These are phyloP conservation scores for Rhodotorula kratochvilovae DNA, from an alignment of 768 basidiomycete genomes.

Conservation along the genomic window DNA sequence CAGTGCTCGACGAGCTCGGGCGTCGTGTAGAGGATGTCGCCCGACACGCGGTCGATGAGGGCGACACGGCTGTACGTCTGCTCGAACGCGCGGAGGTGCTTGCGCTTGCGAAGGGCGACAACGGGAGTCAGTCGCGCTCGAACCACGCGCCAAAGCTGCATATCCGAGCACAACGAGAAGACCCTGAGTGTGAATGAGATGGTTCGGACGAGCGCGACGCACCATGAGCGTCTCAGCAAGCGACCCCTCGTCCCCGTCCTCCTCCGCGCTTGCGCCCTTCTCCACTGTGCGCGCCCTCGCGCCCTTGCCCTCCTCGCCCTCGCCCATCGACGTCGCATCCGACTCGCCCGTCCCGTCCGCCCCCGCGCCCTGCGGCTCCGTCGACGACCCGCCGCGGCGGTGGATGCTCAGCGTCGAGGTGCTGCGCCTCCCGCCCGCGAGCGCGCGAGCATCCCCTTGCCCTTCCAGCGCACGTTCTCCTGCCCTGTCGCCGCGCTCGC, in stretches of 20 bases:
- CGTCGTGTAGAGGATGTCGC: conserved; percentile 10
- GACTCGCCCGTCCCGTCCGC: neutral
- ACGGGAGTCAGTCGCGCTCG: too few species aligned
- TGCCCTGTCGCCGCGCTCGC: neutral
- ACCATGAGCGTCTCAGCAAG: neutral
- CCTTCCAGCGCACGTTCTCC: neutral
- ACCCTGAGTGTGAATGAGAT: too few species aligned
- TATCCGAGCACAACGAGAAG: too few species aligned
- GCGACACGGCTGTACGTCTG: conserved; percentile 12
- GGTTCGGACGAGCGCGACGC: too few species aligned
- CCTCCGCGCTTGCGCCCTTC: neutral
- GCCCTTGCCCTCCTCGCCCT: neutral
- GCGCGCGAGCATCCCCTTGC: neutral
- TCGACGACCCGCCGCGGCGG: neutral
- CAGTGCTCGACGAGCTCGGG: conserved; percentile 4
- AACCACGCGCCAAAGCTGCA: too few species aligned
- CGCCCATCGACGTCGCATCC: neutral
- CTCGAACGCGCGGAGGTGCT: neutral
- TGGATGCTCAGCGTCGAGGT: neutral
- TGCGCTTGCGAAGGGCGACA: neutral
- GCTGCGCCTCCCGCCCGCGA: neutral
- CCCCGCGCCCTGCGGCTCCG: neutral
- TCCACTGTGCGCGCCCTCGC: too few species aligned
- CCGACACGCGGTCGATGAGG: neutral
- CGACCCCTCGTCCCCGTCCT: neutral